Evolutionary conservation across 2,329 filamentous ascomycete species (phyloP).

Genomic region (Trichoderma asperellum): DNA sequence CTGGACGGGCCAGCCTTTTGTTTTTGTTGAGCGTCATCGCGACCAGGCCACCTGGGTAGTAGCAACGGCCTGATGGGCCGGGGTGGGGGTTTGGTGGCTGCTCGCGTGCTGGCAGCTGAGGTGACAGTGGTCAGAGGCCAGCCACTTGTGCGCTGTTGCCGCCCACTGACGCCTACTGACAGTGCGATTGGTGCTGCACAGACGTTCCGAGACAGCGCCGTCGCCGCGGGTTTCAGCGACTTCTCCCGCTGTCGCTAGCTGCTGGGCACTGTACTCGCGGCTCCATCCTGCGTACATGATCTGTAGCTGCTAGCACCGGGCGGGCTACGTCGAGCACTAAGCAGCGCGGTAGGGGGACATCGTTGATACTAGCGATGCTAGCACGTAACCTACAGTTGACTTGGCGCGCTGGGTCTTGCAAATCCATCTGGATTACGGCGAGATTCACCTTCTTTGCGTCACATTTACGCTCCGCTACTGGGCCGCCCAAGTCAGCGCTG

Average conservation of each 20-base stretch:
- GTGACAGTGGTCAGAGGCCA: constrained; percentile 27
- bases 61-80: constrained; percentile 19
- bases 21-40: constrained; percentile 24
- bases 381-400: background rate
- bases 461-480: constrained; percentile 7
- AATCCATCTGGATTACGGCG: constrained; percentile 19
- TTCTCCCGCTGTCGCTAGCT: constrained; percentile 7
- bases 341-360: background rate
- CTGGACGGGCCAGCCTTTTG: constrained; percentile 7
- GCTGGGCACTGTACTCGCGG: background rate
- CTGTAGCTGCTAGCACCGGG: background rate
- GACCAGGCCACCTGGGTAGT: constrained; percentile 1
- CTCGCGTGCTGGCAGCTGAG: constrained; percentile 29
- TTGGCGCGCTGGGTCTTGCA: constrained; percentile 17
- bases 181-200: constrained; percentile 6
- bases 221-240: constrained; percentile 11
- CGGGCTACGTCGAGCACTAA: background rate
- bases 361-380: background rate
- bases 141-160: constrained; percentile 10
- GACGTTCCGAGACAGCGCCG: constrained; percentile 20
- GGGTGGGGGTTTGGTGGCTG: constrained; percentile 24
- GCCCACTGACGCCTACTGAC: background rate
- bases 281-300: background rate
- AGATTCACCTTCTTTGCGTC: constrained; percentile 18
- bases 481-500: background rate